phyloP scores from a whole-genome alignment of 78 protist species.

The Isochrysis galbana region DNA sequence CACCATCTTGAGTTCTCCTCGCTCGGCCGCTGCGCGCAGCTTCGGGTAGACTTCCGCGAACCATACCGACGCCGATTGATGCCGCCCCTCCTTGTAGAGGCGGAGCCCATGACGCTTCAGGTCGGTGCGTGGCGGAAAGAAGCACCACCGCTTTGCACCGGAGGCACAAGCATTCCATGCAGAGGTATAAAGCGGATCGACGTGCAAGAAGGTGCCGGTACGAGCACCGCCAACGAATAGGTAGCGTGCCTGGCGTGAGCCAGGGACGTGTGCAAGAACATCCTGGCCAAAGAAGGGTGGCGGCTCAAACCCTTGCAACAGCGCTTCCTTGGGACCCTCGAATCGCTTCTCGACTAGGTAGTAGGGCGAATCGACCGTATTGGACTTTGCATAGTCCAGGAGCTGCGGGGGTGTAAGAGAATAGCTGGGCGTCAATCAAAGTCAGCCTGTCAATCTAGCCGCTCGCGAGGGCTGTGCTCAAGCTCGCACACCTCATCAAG shows the following conservation, averaged over 20 bases:
- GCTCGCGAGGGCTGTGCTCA: too few species aligned
- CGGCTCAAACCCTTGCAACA: constrained; percentile 43
- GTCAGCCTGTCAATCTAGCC: too few species aligned
- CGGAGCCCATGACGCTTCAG: constrained; percentile 60
- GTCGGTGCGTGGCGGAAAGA: constrained; percentile 64
- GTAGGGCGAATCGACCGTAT: constrained; percentile 66
- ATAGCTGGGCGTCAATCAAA: too few species aligned
- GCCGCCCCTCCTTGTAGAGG: constrained; percentile 49
- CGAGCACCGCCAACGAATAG: constrained; percentile 71
- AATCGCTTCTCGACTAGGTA: constrained; percentile 73
- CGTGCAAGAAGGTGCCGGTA: constrained; percentile 71
- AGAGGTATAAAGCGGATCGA: constrained; percentile 71
- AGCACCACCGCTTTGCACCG: constrained; percentile 61
- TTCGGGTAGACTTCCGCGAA: constrained; percentile 58
- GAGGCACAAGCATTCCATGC: constrained; percentile 73
- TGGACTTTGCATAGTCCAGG: constrained; percentile 37
- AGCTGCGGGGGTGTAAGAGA: too few species aligned
- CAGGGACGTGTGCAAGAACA: constrained; percentile 24
- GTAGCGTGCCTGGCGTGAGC: constrained; percentile 16
- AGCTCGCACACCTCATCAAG: too few species aligned
- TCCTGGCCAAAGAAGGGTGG: constrained; percentile 59
- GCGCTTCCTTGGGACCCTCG: constrained; percentile 47
- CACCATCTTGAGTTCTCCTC: background rate
- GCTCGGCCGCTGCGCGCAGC: constrained; percentile 8
- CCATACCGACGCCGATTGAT: constrained; percentile 53